Percentiles rank a stretch among this genome's conserved stretches.
Evolutionary conservation across 1,139 yeast species (phyloP).

Genomic region (Yamadazyma songkhlaensis): DNA sequence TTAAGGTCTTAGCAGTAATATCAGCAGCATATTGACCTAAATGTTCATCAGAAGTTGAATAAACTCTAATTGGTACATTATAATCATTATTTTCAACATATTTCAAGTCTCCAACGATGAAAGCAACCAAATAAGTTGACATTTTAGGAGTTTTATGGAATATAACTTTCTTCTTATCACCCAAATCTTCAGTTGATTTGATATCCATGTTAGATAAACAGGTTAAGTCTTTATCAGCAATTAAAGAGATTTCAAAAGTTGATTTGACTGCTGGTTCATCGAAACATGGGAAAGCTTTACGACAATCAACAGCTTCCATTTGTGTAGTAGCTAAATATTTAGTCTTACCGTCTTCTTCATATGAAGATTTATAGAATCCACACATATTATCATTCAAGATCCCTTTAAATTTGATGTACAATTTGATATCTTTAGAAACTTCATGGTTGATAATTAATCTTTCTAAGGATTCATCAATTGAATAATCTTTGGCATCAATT

Average conservation of each 20-base stretch:
- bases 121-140: constrained; percentile 79
- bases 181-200: constrained; percentile 41
- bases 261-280: constrained; percentile 89
- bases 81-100: constrained; percentile 64
- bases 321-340: constrained; percentile 78
- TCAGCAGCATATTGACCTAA: constrained; percentile 50
- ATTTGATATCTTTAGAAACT: constrained; percentile 44
- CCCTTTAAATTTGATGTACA: constrained; percentile 65
- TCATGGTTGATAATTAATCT: constrained; percentile 58
- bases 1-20: constrained; percentile 51
- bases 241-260: constrained; percentile 63
- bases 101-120: constrained; percentile 74
- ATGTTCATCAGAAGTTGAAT: constrained; percentile 52
- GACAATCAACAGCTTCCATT: constrained; percentile 87
- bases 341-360: constrained; percentile 57
- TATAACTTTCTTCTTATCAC: constrained; percentile 49
- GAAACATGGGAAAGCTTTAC: constrained; percentile 87
- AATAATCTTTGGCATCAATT: constrained; percentile 23
- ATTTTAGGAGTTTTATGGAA: constrained; percentile 62
- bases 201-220: constrained; percentile 83
- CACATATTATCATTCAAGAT: constrained; percentile 78
- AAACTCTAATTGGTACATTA: constrained; percentile 60
- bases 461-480: constrained; percentile 52
- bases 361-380: constrained; percentile 79
- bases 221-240: constrained; percentile 57